These are phyloP conservation scores for Fraxinus excelsior DNA, from an alignment of 257 asterid species.

Conservation along the genomic window DNA sequence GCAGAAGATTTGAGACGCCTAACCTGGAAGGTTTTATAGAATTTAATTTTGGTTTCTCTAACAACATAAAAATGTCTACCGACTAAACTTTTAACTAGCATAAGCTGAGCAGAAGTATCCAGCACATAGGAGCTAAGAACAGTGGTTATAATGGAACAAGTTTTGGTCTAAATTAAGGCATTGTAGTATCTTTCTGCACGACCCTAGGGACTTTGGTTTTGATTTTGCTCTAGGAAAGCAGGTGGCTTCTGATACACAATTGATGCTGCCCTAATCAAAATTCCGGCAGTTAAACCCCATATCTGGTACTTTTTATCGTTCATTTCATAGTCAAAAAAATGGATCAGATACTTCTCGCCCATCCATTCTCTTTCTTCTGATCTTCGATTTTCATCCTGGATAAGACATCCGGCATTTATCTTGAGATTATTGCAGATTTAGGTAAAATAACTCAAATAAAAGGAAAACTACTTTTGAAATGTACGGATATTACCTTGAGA, in stretches of 20 bases:
- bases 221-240: slow-evolving; percentile 71
- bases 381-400: slow-evolving; percentile 79
- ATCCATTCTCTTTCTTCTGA: slow-evolving; percentile 83
- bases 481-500: slow-evolving; percentile 61
- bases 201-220: slow-evolving; percentile 56
- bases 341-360: slow-evolving; percentile 75
- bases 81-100: neutral
- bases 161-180: slow-evolving; percentile 37
- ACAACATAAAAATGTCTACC: neutral
- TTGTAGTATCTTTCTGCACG: slow-evolving; percentile 47
- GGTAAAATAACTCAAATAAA: neutral
- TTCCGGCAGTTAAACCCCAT: slow-evolving; percentile 97
- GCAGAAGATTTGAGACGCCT: neutral
- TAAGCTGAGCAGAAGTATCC: neutral
- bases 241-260: slow-evolving; percentile 83
- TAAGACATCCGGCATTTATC: neutral
- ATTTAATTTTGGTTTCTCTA: neutral
- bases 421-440: neutral
- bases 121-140: neutral
- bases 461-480: neutral
- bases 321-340: slow-evolving; percentile 67
- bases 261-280: slow-evolving; percentile 88
- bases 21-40: neutral
- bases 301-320: slow-evolving; percentile 59
- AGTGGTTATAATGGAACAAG: neutral